Evolutionary conservation across 2,329 filamentous ascomycete species (phyloP).

Genomic region (Acrocalymma vagum): DNA sequence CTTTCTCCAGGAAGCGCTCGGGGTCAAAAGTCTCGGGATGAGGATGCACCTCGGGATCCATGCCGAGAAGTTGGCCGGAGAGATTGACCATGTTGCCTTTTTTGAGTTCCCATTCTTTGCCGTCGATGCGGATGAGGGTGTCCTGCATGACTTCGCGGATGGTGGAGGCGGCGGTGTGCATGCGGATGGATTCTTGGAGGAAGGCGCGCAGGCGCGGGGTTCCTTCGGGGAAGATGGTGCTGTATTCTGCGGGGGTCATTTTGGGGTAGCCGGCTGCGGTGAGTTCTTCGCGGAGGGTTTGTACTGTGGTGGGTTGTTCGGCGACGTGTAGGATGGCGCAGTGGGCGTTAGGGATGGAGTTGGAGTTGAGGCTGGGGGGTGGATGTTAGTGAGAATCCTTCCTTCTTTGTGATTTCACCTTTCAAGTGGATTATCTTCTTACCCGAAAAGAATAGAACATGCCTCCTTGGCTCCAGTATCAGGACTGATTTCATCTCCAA

Average conservation of each 20-base stretch:
- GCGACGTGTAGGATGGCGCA: conserved; percentile 8
- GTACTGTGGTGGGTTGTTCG: conserved; percentile 5
- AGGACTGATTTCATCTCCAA: too few relatives aligned
- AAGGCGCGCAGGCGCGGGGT: conserved; percentile 9
- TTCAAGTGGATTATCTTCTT: too few relatives aligned
- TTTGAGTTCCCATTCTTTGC: conserved; percentile 9
- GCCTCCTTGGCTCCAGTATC: too few relatives aligned
- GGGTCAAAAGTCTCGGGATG: conserved; percentile 9
- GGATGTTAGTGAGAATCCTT: too few relatives aligned
- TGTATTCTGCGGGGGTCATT: conserved; percentile 7
- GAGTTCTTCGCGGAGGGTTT: conserved; percentile 8
- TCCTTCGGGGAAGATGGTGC: conserved; percentile 8
- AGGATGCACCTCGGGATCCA: conserved; percentile 11
- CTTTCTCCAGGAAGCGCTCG: conserved; percentile 9
- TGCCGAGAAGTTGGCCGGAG: conserved; percentile 8
- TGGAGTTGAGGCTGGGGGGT: too few relatives aligned
- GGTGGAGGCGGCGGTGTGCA: conserved; percentile 9
- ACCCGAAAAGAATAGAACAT: too few relatives aligned
- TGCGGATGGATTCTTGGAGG: conserved; percentile 9
- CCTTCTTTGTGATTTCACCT: too few relatives aligned
- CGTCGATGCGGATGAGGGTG: conserved; percentile 7
- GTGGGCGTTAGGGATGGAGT: conserved; percentile 7
- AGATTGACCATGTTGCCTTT: conserved; percentile 10
- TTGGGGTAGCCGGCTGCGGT: conserved; percentile 9
- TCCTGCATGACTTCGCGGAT: conserved; percentile 11